Evolutionary conservation across 2,329 filamentous ascomycete genomes (phyloP), one percentile per base, ranked within the genome.

Genomic region (Ophiobolus disseminans): DNA sequence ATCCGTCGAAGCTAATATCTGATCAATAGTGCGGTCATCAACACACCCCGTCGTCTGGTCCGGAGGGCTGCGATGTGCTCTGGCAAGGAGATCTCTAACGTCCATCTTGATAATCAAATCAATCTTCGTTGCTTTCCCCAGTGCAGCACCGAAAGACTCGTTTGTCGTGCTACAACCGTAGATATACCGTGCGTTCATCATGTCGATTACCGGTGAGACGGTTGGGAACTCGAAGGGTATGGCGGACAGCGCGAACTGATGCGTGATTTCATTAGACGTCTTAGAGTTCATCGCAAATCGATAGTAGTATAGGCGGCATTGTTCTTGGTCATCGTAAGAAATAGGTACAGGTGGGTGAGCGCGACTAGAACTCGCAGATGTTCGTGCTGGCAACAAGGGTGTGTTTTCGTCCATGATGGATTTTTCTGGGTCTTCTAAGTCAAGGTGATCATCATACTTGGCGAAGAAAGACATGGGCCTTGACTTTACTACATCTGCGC

Each of bases 231-330:
- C 87, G 47, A 89, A 86, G 0, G 86, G 81, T 32, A 89, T 83
- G 1, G 82, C 78, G 0, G 83, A 80, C 1, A 90, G 73, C 0
- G 84, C 85, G 75, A 85, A 88, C 57, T 89, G 84, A 37, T 86
- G 78, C 0, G 75, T 76, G 32, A 89, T 86, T 0, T 55, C 65
- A 0, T 64, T 73, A 2, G 71, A 66, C 3, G 60, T 58, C 1
- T 60, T 37, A 3, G 63, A 50, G 0, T 62, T 45, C 1, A 87
- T 68, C 1, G 76, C 73, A 60, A 89, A 89, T 28, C 78, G 77
- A 63, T 88, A 89, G 62, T 88, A 88, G 68, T 89, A 89, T 0
- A 90, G 75, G 4, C 86, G 80, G 50, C 86, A 89, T 66, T 89
- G 84, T 36, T 87, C 84, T 55, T 85, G 80, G 52, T 88, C 85